A percentile compares a stretch with the other conserved stretches of the same genome.
Evolutionary conservation across 495 filamentous ascomycete genomes (phyloP).

Genomic region (Penicillium robsamsonii): DNA sequence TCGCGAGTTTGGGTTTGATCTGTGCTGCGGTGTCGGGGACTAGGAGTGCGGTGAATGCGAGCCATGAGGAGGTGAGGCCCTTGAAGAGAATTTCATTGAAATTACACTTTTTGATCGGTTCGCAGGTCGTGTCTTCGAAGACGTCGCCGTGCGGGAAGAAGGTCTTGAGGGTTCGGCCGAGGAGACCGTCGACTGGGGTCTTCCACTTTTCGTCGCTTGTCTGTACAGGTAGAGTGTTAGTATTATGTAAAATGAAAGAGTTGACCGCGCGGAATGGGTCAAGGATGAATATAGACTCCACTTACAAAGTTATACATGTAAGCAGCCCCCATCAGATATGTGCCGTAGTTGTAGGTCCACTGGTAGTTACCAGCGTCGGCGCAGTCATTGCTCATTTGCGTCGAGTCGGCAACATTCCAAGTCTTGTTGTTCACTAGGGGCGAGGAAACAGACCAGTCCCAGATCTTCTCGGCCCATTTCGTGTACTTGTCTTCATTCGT

Average conservation of each 20-base stretch:
- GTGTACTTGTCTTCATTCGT: constrained; percentile 62
- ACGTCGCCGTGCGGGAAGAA: constrained; percentile 53
- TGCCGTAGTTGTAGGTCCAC: constrained; percentile 69
- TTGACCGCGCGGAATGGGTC: background rate
- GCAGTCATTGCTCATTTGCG: constrained; percentile 53
- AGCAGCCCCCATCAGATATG: constrained; percentile 65
- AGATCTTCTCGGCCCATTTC: constrained; percentile 66
- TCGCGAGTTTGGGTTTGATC: constrained; percentile 61
- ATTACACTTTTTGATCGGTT: constrained; percentile 56
- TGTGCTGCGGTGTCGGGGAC: constrained; percentile 54
- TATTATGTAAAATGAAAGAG: too few relatives aligned
- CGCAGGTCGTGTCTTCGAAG: constrained; percentile 62
- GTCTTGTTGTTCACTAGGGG: constrained; percentile 47
- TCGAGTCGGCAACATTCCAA: constrained; percentile 63
- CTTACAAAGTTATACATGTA: constrained; percentile 65
- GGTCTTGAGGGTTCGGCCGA: constrained; percentile 39
- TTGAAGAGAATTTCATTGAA: constrained; percentile 77
- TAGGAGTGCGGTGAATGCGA: constrained; percentile 67
- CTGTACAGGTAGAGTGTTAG: background rate
- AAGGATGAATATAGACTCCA: background rate
- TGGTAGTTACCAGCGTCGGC: constrained; percentile 53
- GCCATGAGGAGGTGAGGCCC: constrained; percentile 72
- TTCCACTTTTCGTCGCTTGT: constrained; percentile 43
- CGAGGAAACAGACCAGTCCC: constrained; percentile 57
- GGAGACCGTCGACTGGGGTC: constrained; percentile 47